A percentile compares a stretch with the other conserved stretches of the same genome.
Conservation (phyloP, 1,139 yeast genomes). For the Pichia terricola region DNA sequence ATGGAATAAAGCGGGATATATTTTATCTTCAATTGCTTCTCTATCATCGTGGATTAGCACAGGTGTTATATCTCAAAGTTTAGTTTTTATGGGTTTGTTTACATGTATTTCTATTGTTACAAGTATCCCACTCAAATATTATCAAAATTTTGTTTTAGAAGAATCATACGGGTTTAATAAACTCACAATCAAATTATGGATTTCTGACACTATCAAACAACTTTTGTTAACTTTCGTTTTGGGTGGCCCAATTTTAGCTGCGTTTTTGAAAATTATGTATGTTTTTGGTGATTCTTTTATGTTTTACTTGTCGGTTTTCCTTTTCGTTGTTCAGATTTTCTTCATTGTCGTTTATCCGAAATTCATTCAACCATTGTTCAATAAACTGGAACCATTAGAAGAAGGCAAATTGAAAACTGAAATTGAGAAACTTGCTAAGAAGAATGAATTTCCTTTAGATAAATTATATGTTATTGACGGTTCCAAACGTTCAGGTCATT, state of each 20-base stretch:
- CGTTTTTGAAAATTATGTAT: conserved; percentile 71
- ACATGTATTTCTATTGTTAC: conserved; percentile 41
- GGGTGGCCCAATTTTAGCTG: conserved; percentile 67
- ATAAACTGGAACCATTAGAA: conserved; percentile 80
- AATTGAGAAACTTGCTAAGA: conserved; percentile 68
- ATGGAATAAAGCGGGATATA: conserved; percentile 42
- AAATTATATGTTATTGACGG: conserved; percentile 88
- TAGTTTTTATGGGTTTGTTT: conserved; percentile 40
- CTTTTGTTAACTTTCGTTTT: conserved; percentile 43
- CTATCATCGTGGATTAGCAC: conserved; percentile 5
- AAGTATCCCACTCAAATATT: conserved; percentile 62
- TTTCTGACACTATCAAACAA: conserved; percentile 60
- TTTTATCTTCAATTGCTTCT: conserved; percentile 15
- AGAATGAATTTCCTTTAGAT: conserved; percentile 75
- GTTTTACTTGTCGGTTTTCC: conserved; percentile 64
- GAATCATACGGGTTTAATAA: conserved; percentile 92
- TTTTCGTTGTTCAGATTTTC: conserved; percentile 61
- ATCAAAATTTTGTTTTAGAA: conserved; percentile 78
- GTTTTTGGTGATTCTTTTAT: conserved; percentile 73
- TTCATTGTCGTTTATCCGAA: conserved; percentile 68
- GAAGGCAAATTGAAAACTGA: conserved; percentile 80
- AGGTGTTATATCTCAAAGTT: conserved; percentile 13
- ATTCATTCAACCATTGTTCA: conserved; percentile 83
- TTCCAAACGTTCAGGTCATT: conserved; percentile 89
- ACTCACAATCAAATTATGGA: conserved; percentile 60